phyloP scores from a whole-genome alignment of 2,329 filamentous ascomycete species.

The Geoglossum cookeanum region DNA sequence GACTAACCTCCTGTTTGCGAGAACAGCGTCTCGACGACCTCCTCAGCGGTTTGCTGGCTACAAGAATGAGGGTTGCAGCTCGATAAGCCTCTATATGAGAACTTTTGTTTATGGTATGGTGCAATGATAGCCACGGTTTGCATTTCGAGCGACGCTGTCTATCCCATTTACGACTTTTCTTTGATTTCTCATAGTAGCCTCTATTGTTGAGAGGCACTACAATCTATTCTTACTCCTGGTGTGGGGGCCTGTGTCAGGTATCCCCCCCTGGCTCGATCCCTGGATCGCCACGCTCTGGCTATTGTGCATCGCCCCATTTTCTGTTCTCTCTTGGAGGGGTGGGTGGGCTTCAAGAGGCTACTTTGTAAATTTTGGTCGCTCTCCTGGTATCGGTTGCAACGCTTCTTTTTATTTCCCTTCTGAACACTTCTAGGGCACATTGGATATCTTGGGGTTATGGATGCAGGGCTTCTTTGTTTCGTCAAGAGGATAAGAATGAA shows the following conservation, averaged over 20 bases:
- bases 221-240: neutral
- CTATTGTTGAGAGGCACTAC: neutral
- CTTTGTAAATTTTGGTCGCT: neutral
- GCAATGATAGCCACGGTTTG: neutral
- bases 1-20: neutral
- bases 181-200: neutral
- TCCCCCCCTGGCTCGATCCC: neutral
- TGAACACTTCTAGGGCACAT: neutral
- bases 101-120: neutral
- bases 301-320: neutral
- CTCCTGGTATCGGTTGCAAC: neutral
- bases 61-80: slow-evolving; percentile 14
- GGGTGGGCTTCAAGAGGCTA: neutral
- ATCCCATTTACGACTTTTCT: neutral
- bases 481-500: neutral
- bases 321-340: neutral
- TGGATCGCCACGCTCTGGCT: neutral
- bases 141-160: neutral
- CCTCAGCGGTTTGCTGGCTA: slow-evolving; percentile 57
- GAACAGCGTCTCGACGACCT: slow-evolving; percentile 48
- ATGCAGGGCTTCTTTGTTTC: neutral
- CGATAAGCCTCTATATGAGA: neutral
- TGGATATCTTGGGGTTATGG: neutral
- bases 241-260: neutral
- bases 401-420: neutral